Percentiles rank a stretch among this genome's conserved stretches.
phyloP scores from a whole-genome alignment of 495 filamentous ascomycete species.

The Annulohypoxylon nitens region DNA sequence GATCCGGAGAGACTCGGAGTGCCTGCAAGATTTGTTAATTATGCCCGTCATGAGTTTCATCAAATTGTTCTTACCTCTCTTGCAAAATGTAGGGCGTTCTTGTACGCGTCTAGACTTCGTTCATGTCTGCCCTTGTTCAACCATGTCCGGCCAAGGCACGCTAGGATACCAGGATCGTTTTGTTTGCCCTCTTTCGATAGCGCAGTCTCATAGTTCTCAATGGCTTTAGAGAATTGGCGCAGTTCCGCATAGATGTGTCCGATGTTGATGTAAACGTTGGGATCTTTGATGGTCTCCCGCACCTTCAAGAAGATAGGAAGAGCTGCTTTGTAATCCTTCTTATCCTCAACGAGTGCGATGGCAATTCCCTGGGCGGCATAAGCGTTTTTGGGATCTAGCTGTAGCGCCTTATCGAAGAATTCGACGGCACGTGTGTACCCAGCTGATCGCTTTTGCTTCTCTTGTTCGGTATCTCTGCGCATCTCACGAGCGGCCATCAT shows the following conservation, averaged over 20 bases:
- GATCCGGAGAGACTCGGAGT: slow-evolving; percentile 80
- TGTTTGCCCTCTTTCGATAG: slow-evolving; percentile 80
- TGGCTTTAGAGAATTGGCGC: slow-evolving; percentile 86
- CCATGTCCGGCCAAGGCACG: slow-evolving; percentile 96
- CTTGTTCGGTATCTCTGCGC: slow-evolving; percentile 86
- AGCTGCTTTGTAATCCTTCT: slow-evolving; percentile 83
- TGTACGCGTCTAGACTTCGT: slow-evolving; percentile 81
- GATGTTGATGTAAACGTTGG: slow-evolving; percentile 88
- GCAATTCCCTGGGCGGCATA: slow-evolving; percentile 96
- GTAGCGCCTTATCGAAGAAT: slow-evolving; percentile 97
- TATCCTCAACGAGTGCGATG: slow-evolving; percentile 93
- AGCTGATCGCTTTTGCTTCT: slow-evolving; percentile 88
- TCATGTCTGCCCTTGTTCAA: slow-evolving; percentile 86
- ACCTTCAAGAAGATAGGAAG: slow-evolving; percentile 89
- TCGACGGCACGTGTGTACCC: slow-evolving; percentile 92
- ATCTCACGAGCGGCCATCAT: slow-evolving; percentile 90
- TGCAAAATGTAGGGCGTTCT: slow-evolving; percentile 87
- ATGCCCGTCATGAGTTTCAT: slow-evolving; percentile 7
- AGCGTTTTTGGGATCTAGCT: slow-evolving; percentile 91
- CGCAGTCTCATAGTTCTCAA: slow-evolving; percentile 95
- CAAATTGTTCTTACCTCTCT: slow-evolving; percentile 66
- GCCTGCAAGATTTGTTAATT: slow-evolving; percentile 65
- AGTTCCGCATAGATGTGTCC: slow-evolving; percentile 93
- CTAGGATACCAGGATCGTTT: slow-evolving; percentile 83
- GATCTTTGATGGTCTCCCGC: slow-evolving; percentile 86